Percentiles rank a stretch among this genome's conserved stretches.
These are phyloP conservation scores for Yamadazyma triangularis DNA, from an alignment of 1,139 yeast genomes.

Conservation along the genomic window DNA sequence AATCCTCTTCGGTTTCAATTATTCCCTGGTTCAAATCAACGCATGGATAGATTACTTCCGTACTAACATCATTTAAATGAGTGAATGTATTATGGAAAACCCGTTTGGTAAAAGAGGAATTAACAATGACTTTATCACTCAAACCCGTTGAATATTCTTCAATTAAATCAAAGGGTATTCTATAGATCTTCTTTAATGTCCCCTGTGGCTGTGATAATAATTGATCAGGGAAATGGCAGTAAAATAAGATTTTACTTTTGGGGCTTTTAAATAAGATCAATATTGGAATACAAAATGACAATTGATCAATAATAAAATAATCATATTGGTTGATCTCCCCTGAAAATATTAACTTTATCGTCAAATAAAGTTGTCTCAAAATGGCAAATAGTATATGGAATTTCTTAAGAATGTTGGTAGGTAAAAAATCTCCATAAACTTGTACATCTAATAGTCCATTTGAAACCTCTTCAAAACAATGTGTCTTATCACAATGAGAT, in stretches of 20 bases:
- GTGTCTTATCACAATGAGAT: constrained; percentile 80
- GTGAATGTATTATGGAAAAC: constrained; percentile 65
- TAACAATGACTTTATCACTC: constrained; percentile 80
- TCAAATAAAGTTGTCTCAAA: constrained; percentile 71
- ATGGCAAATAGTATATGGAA: constrained; percentile 82
- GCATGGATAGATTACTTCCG: constrained; percentile 87
- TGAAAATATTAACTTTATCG: constrained; percentile 42
- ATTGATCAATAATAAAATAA: constrained; percentile 79
- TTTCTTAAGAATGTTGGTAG: constrained; percentile 60
- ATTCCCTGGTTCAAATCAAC: constrained; percentile 43
- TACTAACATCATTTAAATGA: constrained; percentile 36
- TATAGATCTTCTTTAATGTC: constrained; percentile 55
- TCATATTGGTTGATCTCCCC: constrained; percentile 54
- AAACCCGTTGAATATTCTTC: constrained; percentile 79
- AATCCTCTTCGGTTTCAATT: constrained; percentile 13
- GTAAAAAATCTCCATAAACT: constrained; percentile 81
- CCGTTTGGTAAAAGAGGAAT: constrained; percentile 74
- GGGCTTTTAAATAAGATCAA: constrained; percentile 47
- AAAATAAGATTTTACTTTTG: constrained; percentile 57
- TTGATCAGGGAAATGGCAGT: constrained; percentile 96
- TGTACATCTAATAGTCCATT: constrained; percentile 53
- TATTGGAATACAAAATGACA: constrained; percentile 80
- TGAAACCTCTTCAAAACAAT: constrained; percentile 87
- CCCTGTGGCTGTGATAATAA: constrained; percentile 60
- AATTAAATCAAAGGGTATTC: constrained; percentile 74